Conservation (phyloP, 345 rosid genomes). For the Sonneratia caseolaris region DNA sequence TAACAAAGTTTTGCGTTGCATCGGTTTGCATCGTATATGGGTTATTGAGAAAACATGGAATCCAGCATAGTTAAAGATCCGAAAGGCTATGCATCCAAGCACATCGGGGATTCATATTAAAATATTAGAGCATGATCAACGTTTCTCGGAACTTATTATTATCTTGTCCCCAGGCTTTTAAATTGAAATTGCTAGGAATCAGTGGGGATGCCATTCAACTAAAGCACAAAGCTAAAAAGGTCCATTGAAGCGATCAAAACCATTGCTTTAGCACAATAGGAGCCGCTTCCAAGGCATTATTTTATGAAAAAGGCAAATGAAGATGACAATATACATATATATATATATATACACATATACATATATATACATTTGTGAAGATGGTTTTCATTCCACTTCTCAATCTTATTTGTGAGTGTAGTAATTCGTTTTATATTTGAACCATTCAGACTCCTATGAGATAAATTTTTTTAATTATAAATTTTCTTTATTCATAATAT, state of each 20-base stretch:
- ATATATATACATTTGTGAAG: too few species aligned
- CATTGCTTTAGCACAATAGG: background rate
- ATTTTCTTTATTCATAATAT: too few species aligned
- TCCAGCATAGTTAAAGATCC: background rate
- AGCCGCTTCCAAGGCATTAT: background rate
- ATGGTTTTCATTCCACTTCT: too few species aligned
- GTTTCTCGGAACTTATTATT: background rate
- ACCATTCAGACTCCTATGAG: too few species aligned
- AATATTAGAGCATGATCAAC: background rate
- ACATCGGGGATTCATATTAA: background rate
- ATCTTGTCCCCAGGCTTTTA: background rate
- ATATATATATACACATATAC: too few species aligned
- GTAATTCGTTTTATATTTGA: too few species aligned
- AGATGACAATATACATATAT: too few species aligned
- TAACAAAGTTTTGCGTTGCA: background rate
- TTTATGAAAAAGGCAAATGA: background rate
- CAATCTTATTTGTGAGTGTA: too few species aligned
- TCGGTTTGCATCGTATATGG: background rate
- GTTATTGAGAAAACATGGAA: background rate
- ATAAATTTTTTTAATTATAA: too few species aligned
- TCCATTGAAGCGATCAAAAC: background rate
- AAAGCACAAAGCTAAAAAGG: background rate
- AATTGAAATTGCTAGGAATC: background rate
- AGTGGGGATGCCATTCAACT: background rate
- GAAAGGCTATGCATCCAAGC: background rate